Evolutionary conservation across 495 filamentous ascomycete species (phyloP), one percentile per base, ranked within the genome.

Genomic region (Aspergillus cavernicola): DNA sequence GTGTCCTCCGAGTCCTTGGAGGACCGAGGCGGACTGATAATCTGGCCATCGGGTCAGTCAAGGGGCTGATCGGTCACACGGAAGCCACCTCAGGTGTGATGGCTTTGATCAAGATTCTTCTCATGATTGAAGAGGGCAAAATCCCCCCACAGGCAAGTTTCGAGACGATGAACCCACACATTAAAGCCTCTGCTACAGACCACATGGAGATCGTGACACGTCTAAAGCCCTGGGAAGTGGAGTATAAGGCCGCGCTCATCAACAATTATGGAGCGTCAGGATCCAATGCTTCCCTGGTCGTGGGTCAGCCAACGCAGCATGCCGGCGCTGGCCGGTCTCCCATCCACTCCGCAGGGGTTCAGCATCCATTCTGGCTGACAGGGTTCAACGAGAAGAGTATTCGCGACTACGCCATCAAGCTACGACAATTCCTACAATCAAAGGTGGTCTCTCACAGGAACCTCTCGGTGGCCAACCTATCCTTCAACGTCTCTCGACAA

Each of bases 231-330:
- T 3, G 38, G 48, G 26, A 29, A 40, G 7, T 78, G 75, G 76
- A 43, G 59, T 9, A 52, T 28, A 1, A 36, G 50, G 3, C 64
- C 54, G 24, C 50, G 62, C 3, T 62, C 56, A 66, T 84, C 42
- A 69, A 67, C 57, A 77, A 68, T 31, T 77, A 77, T 35, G 76
- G 74, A 2, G 74, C 74, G 0, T 66, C 68, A 3, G 74, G 76
- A 0, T 66, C 59, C 13, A 79, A 77, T 58, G 63, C 67, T 0
- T 60, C 65, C 4, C 15, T 66, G 10, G 28, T 73, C 18, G 45
- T 76, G 6, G 50, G 41, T 0, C 47, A 66, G 10, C 31, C 50
- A 3, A 4, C 11, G 6, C 33, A 36, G 33, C 33, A n/a, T n/a
- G 13, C 13, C 15, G 33, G 6, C 33, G 33, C 13, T n/a, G 33